These are phyloP conservation scores for Bremia lactucae DNA, from an alignment of 352 stramenopile genomes.

Conservation along the genomic window DNA sequence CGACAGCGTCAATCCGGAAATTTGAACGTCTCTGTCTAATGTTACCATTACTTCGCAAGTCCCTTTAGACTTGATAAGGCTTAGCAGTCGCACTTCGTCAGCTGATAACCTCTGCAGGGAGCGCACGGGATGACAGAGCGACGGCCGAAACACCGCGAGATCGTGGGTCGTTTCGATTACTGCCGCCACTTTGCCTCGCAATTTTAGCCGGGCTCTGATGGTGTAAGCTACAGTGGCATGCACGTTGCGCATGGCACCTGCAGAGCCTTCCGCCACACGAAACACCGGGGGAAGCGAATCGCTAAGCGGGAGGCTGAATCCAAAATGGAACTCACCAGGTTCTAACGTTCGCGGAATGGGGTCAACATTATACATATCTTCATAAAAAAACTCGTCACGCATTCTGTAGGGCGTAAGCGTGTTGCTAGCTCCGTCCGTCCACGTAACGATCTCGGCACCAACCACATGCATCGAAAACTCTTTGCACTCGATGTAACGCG, in stretches of 20 bases:
- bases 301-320: conserved; percentile 20
- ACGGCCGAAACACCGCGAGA: conserved; percentile 9
- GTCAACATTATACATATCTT: conserved; percentile 8
- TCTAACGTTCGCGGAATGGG: conserved; percentile 6
- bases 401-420: conserved; percentile 8
- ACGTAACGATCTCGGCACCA: conserved; percentile 10
- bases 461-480: conserved; percentile 15
- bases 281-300: conserved; percentile 35
- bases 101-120: conserved; percentile 16
- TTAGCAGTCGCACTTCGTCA: conserved; percentile 14
- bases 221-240: conserved; percentile 60
- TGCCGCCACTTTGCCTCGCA: conserved; percentile 41
- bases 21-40: conserved; percentile 22
- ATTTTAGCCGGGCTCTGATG: conserved; percentile 40
- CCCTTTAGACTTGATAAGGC: conserved; percentile 24
- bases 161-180: conserved; percentile 34
- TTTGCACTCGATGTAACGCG: conserved; percentile 9
- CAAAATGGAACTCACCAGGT: conserved; percentile 18
- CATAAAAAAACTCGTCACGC: conserved; percentile 15
- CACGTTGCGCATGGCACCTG: conserved; percentile 13
- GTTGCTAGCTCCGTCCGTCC: conserved; percentile 19
- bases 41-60: conserved; percentile 17
- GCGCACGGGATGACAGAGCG: conserved; percentile 15
- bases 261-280: conserved; percentile 11
- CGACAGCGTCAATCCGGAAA: conserved; percentile 18